These are phyloP conservation scores for Thermomucor indicae-seudaticae DNA, from an alignment of 371 early-diverging fungal species.

Conservation along the genomic window DNA sequence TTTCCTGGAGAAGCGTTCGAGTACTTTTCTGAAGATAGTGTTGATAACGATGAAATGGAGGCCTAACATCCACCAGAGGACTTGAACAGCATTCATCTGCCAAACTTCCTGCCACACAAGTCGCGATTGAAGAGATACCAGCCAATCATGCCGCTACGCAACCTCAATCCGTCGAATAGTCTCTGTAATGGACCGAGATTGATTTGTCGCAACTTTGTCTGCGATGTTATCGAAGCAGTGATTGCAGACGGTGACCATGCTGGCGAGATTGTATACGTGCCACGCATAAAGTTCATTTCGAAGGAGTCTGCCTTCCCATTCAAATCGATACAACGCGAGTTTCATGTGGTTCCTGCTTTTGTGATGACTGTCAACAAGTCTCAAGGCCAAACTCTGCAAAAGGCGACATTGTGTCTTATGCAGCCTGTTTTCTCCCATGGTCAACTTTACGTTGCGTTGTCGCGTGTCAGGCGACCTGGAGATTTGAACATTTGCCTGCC, in stretches of 20 bases:
- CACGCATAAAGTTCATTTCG: background rate
- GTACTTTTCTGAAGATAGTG: background rate
- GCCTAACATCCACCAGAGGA: background rate
- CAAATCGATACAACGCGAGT: background rate
- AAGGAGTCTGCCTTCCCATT: background rate
- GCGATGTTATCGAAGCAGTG: background rate
- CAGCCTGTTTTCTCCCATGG: constrained; percentile 16
- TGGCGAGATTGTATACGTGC: constrained; percentile 3
- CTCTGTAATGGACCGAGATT: constrained; percentile 24
- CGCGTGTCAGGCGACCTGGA: constrained; percentile 1
- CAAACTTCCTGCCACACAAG: constrained; percentile 11
- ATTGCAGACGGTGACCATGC: background rate
- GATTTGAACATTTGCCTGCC: background rate
- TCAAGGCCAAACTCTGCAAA: constrained; percentile 17
- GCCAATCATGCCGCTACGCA: constrained; percentile 22
- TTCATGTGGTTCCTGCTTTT: constrained; percentile 14
- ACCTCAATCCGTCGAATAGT: constrained; percentile 6
- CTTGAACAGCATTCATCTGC: background rate
- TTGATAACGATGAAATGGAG: background rate
- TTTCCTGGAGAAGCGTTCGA: background rate
- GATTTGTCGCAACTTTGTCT: background rate
- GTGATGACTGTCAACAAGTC: constrained; percentile 18
- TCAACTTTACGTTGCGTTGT: constrained; percentile 17
- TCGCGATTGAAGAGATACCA: constrained; percentile 10
- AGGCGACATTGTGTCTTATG: constrained; percentile 12